Conservation (phyloP, 306 rosid species). For the Vachellia collinsii region DNA sequence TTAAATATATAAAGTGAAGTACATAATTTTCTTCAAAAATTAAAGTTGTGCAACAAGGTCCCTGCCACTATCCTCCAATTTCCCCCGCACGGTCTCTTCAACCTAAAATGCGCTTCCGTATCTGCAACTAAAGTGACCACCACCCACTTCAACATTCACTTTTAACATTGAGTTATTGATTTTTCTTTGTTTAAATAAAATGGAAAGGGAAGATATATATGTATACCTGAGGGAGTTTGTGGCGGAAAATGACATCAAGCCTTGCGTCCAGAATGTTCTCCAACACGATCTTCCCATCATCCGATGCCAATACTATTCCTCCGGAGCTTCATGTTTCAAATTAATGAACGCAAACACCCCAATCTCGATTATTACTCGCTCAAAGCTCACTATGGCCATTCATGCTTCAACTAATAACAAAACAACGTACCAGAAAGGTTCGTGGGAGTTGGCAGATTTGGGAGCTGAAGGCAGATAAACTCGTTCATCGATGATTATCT, state of each 20-base stretch:
- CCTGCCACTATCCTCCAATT: neutral
- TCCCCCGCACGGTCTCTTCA: neutral
- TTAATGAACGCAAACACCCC: neutral
- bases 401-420: neutral
- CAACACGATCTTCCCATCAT: constrained; percentile 71
- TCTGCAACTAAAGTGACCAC: constrained; percentile 31
- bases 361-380: neutral
- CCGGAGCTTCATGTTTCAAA: constrained; percentile 53
- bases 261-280: constrained; percentile 71
- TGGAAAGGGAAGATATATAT: neutral
- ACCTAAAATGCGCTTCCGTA: constrained; percentile 45
- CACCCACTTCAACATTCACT: neutral
- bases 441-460: constrained; percentile 43
- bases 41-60: neutral
- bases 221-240: constrained; percentile 53
- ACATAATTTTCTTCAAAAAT: neutral
- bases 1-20: too few relatives aligned
- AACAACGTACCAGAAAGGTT: constrained; percentile 53
- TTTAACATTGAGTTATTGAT: neutral
- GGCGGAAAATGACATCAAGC: constrained; percentile 58
- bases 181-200: too few relatives aligned
- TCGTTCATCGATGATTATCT: constrained; percentile 45
- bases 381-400: neutral
- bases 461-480: constrained; percentile 66
- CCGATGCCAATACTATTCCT: constrained; percentile 66